Base-by-base conservation (phyloP, 73 alveolate species). In the Blepharisma stoltei region DNA sequence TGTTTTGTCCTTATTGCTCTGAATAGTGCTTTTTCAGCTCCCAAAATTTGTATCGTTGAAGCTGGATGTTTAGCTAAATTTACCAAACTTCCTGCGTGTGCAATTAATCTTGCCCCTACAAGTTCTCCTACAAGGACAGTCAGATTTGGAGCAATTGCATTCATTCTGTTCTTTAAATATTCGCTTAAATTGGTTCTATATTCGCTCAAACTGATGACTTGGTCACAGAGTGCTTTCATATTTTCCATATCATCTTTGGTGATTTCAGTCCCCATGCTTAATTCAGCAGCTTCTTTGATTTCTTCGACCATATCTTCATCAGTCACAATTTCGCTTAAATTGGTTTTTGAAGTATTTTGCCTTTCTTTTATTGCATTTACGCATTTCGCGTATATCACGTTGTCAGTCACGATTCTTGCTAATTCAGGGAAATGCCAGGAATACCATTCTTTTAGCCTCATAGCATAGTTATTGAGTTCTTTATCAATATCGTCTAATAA, bases 381-480 rank as follows among this genome's bases (percentile, higher is more conserved):
- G 67, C 90, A 96, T 88, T 94, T 91, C 77, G 99, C 99, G 78
- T 94, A 97, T 53, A 97, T 91, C 54, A 95, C 81, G 93, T 97
- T 97, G 78, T 97, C 99, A 25, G 99, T 88, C 78, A 97, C 95
- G 70, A 97, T 95, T 91, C 95, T 97, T 6, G 98, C 99, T 48
- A 97, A 94, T 94, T 97, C 99, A 32, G 99, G 99, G 96, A 97
- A 97, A 87, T 97, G 99, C 99, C 99, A 97, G 55, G 99, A 98
- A 85, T 97, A 97, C 99, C 99, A 97, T 78, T 92, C 99, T 86
- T 95, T 89, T n/a, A 98, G 94, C 87, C 99, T 89, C 99, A 98
- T 98, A 78, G 99, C 98, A 78, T 97, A 98, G 88, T 98, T 98
- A 86, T 98, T 98, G 79, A 98, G 93, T 86, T 98, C 99, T 86